Evolutionary conservation across 2,329 filamentous ascomycete species (phyloP).

Genomic region (Grosmannia penicillata): DNA sequence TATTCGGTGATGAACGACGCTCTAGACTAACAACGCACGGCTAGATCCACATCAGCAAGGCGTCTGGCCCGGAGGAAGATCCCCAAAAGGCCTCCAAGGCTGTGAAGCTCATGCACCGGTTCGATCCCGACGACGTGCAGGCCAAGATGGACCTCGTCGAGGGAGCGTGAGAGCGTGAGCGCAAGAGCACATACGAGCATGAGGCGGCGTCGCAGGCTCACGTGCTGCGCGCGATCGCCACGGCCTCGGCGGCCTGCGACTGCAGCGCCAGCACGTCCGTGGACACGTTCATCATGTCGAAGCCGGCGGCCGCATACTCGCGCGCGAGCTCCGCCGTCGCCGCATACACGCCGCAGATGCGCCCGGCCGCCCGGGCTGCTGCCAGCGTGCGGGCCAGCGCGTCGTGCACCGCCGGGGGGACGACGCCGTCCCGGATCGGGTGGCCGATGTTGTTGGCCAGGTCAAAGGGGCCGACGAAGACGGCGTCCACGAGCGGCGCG

Average conservation of each 20-base stretch:
- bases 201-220: background rate
- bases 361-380: slow-evolving; percentile 45
- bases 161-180: background rate
- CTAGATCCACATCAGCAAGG: slow-evolving; percentile 53
- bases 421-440: slow-evolving; percentile 44
- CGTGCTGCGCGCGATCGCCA: slow-evolving; percentile 29
- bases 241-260: slow-evolving; percentile 26
- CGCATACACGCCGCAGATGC: slow-evolving; percentile 51
- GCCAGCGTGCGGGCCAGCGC: slow-evolving; percentile 43
- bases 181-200: background rate
- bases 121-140: slow-evolving; percentile 51
- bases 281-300: slow-evolving; percentile 45
- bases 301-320: slow-evolving; percentile 38
- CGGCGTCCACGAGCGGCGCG: slow-evolving; percentile 45
- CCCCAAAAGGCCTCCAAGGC: slow-evolving; percentile 42
- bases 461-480: slow-evolving; percentile 54
- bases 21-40: no score
- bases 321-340: slow-evolving; percentile 40
- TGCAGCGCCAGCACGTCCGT: slow-evolving; percentile 40
- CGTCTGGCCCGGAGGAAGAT: slow-evolving; percentile 31
- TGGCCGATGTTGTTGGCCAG: slow-evolving; percentile 48
- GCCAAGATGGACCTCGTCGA: slow-evolving; percentile 50
- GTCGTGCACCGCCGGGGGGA: slow-evolving; percentile 40
- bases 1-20: background rate
- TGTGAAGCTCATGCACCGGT: slow-evolving; percentile 65